Evolutionary conservation across 192 early-diverging fungal species (phyloP), one percentile per base, ranked within the genome.

Genomic region (Chytriomyces sp.): DNA sequence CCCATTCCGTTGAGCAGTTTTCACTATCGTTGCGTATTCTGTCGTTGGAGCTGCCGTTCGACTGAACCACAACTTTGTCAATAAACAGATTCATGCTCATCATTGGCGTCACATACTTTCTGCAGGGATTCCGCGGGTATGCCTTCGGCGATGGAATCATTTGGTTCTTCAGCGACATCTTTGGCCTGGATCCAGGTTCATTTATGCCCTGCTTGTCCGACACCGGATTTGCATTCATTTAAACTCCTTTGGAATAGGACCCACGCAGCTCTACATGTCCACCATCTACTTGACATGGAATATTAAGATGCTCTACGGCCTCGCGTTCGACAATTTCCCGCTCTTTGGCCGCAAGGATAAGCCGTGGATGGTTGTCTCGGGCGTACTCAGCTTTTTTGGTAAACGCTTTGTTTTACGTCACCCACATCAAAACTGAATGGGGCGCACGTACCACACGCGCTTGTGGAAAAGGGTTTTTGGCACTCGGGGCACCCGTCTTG

Each of bases 81-180:
- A n/a, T 19, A 12, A 12, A 6, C 40, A 74, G 59, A 8, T 75
- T 75, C 59, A 62, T 75, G 65, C 41, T 75, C 31, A 75, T 75
- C 70, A 75, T 71, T 40, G 74, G 61, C 1, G 12, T 53, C 41
- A 75, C 68, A 2, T 75, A 75, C 68, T 75, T 75, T 40, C 54
- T 75, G 55, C 74, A 75, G 73, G 74, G 74, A 36, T 75, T 75
- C 41, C 52, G 74, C 39, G 22, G 38, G 38, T 75, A 75, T 41
- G 74, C 74, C 10, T 71, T 75, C 70, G 74, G 74, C 1, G 74
- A 69, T 32, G 74, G 64, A 58, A 75, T 75, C 30, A 75, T 66
- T 52, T 75, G 74, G 74, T 75, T 67, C 68, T 61, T 70, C 49
- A 34, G 26, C 4, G 36, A 72, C 26, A 57, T 71, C 5, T 62